These are phyloP conservation scores for Boletellus sp. DNA, from an alignment of 768 basidiomycete species.

Conservation along the genomic window DNA sequence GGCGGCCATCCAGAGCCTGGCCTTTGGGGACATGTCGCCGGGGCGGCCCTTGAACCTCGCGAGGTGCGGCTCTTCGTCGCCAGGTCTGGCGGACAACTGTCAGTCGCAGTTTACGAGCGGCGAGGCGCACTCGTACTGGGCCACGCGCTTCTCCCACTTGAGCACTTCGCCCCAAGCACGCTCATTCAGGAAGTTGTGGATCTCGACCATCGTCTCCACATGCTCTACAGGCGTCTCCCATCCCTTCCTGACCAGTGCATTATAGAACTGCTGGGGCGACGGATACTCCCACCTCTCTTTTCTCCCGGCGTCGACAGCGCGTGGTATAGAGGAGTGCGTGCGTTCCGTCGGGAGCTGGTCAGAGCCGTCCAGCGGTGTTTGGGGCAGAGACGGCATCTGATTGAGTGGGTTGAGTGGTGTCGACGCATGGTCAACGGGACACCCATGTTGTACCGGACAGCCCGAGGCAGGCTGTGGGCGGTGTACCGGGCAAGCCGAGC, in stretches of 20 bases:
- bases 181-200: slow-evolving; percentile 98
- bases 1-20: slow-evolving; percentile 78
- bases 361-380: slow-evolving; percentile 55
- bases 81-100: slow-evolving; percentile 35
- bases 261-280: slow-evolving; percentile 96
- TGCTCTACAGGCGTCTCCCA: slow-evolving; percentile 97
- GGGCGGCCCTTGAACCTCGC: slow-evolving; percentile 86
- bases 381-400: slow-evolving; percentile 84
- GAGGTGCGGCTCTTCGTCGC: slow-evolving; percentile 63
- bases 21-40: slow-evolving; percentile 93
- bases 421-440: slow-evolving; percentile 57
- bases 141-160: slow-evolving; percentile 78
- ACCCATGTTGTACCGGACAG: slow-evolving; percentile 53
- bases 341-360: slow-evolving; percentile 68
- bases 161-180: slow-evolving; percentile 93
- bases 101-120: background rate
- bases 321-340: slow-evolving; percentile 81
- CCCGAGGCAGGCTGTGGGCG: slow-evolving; percentile 4
- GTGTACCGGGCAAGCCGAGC: slow-evolving; percentile 13
- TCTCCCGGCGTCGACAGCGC: slow-evolving; percentile 37
- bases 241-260: slow-evolving; percentile 92
- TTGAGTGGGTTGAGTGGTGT: slow-evolving; percentile 63
- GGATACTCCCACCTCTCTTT: slow-evolving; percentile 85
- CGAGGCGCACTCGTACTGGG: slow-evolving; percentile 17
- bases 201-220: slow-evolving; percentile 95